These are phyloP conservation scores for Vanrija sp. DNA, from an alignment of 1,284 basidiomycete genomes.

Conservation along the genomic window DNA sequence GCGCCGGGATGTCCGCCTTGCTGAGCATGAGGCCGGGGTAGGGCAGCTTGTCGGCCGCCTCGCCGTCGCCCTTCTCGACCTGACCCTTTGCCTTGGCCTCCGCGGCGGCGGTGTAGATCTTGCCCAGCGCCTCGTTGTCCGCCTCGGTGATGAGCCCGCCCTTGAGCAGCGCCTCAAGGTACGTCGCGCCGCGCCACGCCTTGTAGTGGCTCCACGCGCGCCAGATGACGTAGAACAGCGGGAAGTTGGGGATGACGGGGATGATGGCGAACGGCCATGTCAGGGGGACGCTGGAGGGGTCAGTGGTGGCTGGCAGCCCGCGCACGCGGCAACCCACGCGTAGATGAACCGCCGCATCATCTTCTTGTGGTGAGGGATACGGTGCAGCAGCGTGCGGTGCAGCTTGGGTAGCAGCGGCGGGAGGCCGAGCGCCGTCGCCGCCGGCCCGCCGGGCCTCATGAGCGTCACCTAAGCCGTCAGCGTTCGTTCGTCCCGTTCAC, in stretches of 20 bases:
- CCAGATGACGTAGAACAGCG: slow-evolving; percentile 53
- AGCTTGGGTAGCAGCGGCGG: slow-evolving; percentile 40
- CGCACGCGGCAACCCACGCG: slow-evolving; percentile 20
- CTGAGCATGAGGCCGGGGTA: slow-evolving; percentile 22
- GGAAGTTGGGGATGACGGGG: slow-evolving; percentile 52
- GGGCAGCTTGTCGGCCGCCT: background rate
- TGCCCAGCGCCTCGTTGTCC: slow-evolving; percentile 22
- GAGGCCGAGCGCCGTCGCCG: slow-evolving; percentile 8
- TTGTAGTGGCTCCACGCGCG: slow-evolving; percentile 52
- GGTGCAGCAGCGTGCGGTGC: slow-evolving; percentile 34
- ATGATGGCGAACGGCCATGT: slow-evolving; percentile 51
- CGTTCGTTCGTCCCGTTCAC: background rate
- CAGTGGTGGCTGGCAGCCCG: background rate
- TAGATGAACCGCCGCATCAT: slow-evolving; percentile 38
- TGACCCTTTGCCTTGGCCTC: slow-evolving; percentile 7
- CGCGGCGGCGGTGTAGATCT: slow-evolving; percentile 24
- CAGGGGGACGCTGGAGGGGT: slow-evolving; percentile 33
- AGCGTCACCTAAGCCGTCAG: background rate
- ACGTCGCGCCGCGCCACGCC: slow-evolving; percentile 47
- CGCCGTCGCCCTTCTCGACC: background rate
- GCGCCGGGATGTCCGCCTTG: slow-evolving; percentile 34
- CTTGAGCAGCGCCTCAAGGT: slow-evolving; percentile 40
- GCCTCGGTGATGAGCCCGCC: slow-evolving; percentile 40
- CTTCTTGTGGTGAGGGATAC: slow-evolving; percentile 45
- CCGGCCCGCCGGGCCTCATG: background rate